Evolutionary conservation across 768 basidiomycete species (phyloP), one percentile per base, ranked within the genome.

Genomic region (Boletus reticulatus): DNA sequence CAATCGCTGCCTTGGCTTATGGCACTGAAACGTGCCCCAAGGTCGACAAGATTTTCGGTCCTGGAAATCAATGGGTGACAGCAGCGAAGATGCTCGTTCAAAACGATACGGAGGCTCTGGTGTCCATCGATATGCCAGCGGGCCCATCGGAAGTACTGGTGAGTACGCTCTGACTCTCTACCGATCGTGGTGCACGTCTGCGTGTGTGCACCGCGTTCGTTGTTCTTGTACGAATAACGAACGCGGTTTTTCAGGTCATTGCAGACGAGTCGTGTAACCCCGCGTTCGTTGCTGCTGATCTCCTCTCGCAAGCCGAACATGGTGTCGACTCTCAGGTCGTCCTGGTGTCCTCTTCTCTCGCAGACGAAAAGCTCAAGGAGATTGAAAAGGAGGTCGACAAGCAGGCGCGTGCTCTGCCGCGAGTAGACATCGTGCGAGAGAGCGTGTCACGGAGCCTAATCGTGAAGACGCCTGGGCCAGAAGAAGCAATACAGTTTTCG

Each of bases 51-150:
- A 94, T 99, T 63, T 96, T 98, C 67, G 97, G 97, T 10, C 97
- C 97, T 7, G 97, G 97, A 24, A 99, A 99, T 70, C 97, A 98
- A 71, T 99, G 95, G 94, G 97, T 99, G 22, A 99, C 96, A 2
- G 97, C 97, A 2, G 97, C 96, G 49, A 99, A 99, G 77, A 98
- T 99, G 97, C 74, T 96, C 51, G 96, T 99, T 24, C 95, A 98
- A 70, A 99, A 98, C 72, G 97, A 99, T 68, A 95, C 95, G 13
- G 91, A 95, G 64, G 96, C 97, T 10, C 73, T 95, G 58, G 94
- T 98, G 8, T 90, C 92, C 16, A 99, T 98, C 64, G 97, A 99
- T 72, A 98, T 99, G 93, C 97, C 97, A 47, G 97, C 97, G 34
- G 97, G 97, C 8, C 97, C 97, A 29, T 94, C 92, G 4, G 97